A percentile compares a stretch with the other conserved stretches of the same genome.
Conservation (phyloP, 225 moss, liverwort and hornwort genomes). For the Takakia lepidozioides region DNA sequence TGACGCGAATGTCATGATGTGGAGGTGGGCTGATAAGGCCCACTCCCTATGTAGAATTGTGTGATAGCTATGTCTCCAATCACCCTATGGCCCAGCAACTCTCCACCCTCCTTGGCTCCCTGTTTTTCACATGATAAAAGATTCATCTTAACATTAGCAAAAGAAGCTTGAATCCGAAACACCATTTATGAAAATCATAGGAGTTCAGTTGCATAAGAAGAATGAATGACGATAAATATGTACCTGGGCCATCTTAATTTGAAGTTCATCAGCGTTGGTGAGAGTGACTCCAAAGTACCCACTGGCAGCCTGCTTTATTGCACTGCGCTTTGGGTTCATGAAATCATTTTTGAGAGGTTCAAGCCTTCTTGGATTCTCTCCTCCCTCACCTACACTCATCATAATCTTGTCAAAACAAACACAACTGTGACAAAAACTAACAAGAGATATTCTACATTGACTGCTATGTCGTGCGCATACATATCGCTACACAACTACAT, state of each 20-base stretch:
- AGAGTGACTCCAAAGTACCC: constrained; percentile 61
- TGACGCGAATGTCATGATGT: constrained; percentile 59
- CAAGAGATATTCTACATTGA: background rate
- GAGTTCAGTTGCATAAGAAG: too few relatives aligned
- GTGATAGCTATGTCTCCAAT: constrained; percentile 48
- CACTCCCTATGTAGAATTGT: constrained; percentile 47
- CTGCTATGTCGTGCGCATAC: too few relatives aligned
- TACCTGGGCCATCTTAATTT: constrained; percentile 73
- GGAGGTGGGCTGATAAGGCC: constrained; percentile 65
- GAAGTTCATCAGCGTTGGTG: constrained; percentile 57
- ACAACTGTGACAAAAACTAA: too few relatives aligned
- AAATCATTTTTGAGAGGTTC: constrained; percentile 30
- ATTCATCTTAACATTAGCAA: too few relatives aligned
- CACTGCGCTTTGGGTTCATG: constrained; percentile 47
- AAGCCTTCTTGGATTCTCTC: constrained; percentile 38
- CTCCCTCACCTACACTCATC: constrained; percentile 47
- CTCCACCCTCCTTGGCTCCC: constrained; percentile 65
- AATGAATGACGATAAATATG: too few relatives aligned
- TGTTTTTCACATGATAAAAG: too few relatives aligned
- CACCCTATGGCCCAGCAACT: constrained; percentile 52
- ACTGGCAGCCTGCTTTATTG: constrained; percentile 56
- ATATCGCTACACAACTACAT: too few relatives aligned
- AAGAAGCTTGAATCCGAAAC: too few relatives aligned
- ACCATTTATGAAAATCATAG: too few relatives aligned
- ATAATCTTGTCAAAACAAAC: too few relatives aligned